phyloP scores from a whole-genome alignment of 306 rosid genomes.

The Pueraria montana region DNA sequence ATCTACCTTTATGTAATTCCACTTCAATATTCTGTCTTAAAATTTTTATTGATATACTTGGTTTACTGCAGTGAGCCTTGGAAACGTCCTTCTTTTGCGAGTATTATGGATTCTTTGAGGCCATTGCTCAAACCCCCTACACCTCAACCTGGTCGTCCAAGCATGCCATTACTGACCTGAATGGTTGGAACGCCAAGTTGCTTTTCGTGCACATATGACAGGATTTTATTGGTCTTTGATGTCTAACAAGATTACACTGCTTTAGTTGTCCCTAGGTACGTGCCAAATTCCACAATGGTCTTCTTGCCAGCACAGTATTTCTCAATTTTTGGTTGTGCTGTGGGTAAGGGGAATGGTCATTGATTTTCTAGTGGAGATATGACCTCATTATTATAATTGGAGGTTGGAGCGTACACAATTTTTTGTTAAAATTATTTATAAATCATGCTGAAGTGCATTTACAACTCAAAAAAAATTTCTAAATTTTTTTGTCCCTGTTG shows the following conservation, averaged over 20 bases:
- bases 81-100: constrained; percentile 93
- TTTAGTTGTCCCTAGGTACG: constrained; percentile 68
- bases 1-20: constrained; percentile 2
- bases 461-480: not conserved
- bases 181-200: constrained; percentile 54
- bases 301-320: constrained; percentile 18
- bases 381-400: constrained; percentile 20
- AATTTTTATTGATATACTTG: constrained; percentile 35
- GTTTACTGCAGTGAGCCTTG: constrained; percentile 87
- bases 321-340: not conserved
- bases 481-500: not conserved
- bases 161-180: constrained; percentile 68
- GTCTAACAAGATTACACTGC: constrained; percentile 59
- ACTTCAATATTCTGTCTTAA: constrained; percentile 6
- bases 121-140: constrained; percentile 79
- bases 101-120: constrained; percentile 89
- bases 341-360: constrained; percentile 18
- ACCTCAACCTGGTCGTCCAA: constrained; percentile 74
- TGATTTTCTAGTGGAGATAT: not conserved
- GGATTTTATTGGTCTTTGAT: constrained; percentile 62
- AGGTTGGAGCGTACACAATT: not conserved
- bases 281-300: constrained; percentile 29
- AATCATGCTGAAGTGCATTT: not conserved
- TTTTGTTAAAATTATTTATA: constrained; percentile 5
- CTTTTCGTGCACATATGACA: constrained; percentile 71